A percentile compares a stretch with the other conserved stretches of the same genome.
phyloP scores from a whole-genome alignment of 2,329 filamentous ascomycete genomes.

The Fusarium solani-melongenae region DNA sequence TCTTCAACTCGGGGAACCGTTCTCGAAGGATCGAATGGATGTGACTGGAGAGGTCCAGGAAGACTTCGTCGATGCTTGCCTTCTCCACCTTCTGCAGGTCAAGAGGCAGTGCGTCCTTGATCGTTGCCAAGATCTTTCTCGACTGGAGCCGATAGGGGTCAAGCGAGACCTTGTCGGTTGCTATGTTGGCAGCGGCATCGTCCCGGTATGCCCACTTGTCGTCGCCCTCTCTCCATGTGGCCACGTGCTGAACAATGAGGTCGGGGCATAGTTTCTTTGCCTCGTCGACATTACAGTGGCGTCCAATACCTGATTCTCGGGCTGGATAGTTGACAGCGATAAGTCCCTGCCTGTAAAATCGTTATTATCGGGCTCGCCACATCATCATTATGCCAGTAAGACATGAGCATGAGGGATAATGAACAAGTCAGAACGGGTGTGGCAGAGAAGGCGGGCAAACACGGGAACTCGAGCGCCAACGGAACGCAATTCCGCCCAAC shows the following conservation, averaged over 20 bases:
- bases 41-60: conserved; percentile 89
- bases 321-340: conserved; percentile 98
- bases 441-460: neutral
- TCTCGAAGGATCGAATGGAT: conserved; percentile 80
- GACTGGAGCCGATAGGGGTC: conserved; percentile 92
- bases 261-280: conserved; percentile 88
- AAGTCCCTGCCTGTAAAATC: conserved; percentile 75
- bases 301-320: conserved; percentile 79
- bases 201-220: conserved; percentile 91
- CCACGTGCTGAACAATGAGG: conserved; percentile 90
- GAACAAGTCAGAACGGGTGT: neutral
- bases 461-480: neutral
- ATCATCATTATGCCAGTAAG: neutral
- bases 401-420: neutral
- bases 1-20: conserved; percentile 77
- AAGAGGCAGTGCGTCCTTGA: conserved; percentile 78
- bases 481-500: neutral
- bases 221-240: conserved; percentile 93
- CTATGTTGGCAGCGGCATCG: conserved; percentile 82
- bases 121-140: conserved; percentile 80
- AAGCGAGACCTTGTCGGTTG: conserved; percentile 91
- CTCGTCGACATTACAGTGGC: conserved; percentile 83
- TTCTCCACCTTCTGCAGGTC: conserved; percentile 84
- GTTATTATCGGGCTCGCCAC: conserved; percentile 22
- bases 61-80: conserved; percentile 95